Evolutionary conservation across 495 filamentous ascomycete genomes (phyloP), one percentile per base, ranked within the genome.

Genomic region (Penicillium lividum): DNA sequence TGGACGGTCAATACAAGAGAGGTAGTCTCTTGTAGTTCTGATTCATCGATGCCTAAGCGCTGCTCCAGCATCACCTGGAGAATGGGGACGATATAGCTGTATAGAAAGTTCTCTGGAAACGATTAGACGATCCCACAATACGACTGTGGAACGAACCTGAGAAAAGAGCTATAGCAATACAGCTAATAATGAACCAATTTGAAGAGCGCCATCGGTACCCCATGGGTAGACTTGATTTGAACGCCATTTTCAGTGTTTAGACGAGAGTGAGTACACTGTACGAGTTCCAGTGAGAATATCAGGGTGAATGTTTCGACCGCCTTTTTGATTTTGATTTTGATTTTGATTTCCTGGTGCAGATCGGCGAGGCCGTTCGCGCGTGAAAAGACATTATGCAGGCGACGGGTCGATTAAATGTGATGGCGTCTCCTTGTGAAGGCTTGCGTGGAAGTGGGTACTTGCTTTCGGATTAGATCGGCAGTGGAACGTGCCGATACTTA

Each of bases 31-130:
- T 70, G 68, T 15, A 61, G 58, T 10, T 62, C 49, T 0, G 63
- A 60, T 16, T 50, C 10, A 38, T 68, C 59, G n/a, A 66, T 18
- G 5, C 59, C 60, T 7, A 70, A 34, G 0, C 65, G 60, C 5
- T 60, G 16, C 36, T 68, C 65, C 10, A 70, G 40, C 25, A 70
- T 64, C 16, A 64, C 57, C n/a, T 59, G 61, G 7, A 70, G 63
- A 10, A 70, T 52, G 7, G 68, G 68, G 11, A 66, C 59, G 56
- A 70, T 64, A 48, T 68, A 70, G 13, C 34, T 45, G 33, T 40
- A 58, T 8, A 62, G 40, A 18, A 57, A 51, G 13, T 46, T 57
- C 18, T 57, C 55, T 54, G 8, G 5, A 44, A n/a, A 11, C 16
- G 27, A 16, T 38, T n/a, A 53, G 51, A 28, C 38, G 15, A 16